Evolutionary conservation across 352 stramenopile species (phyloP), one percentile per base, ranked within the genome.

Genomic region (Globisporangium cederbergense): DNA sequence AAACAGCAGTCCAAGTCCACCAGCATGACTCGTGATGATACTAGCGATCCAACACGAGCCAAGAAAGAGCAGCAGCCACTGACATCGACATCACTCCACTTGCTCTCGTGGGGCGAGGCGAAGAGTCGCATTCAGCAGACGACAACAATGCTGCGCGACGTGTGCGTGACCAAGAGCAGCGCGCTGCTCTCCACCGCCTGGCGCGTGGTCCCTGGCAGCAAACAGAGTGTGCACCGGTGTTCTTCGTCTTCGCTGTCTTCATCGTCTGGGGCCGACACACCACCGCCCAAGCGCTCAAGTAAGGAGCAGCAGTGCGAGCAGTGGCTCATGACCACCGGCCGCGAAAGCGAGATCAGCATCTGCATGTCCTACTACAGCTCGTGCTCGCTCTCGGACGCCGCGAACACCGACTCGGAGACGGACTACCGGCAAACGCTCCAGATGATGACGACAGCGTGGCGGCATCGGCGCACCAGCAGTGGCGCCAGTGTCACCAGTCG

Each of bases 351-450:
- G 60, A 59, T 59, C 52, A 65, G 42, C 40, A 59, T 59, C 42
- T 43, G 60, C n/a, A 65, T 65, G 60, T 65, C 60, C 36, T 65
- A 50, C 59, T 64, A 40, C 47, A 64, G 59, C 59, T 52, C 59
- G 7, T 34, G 59, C 7, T 58, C 59, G 47, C 47, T 64, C 34
- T 64, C 59, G 13, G 60, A 66, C 40, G 28, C 49, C 13, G 49
- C 49, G 4, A 55, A 36, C 32, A 36, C 49, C 14, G 49, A 55
- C 49, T n/a, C 3, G 16, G 49, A 55, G 6, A 7, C 32, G 4
- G 49, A 55, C 4, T 22, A 36, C 13, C 49, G 40, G 22, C 28
- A 22, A 25, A 25, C 32, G 25, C 6, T 40, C 4, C 25, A 34
- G 10, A 38, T 16, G 14, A 38, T 2, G 25, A 55, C 6, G 25